Evolutionary conservation across 352 stramenopile species (phyloP), one percentile per base, ranked within the genome.

Genomic region (Stephanocyclus meneghinianus): DNA sequence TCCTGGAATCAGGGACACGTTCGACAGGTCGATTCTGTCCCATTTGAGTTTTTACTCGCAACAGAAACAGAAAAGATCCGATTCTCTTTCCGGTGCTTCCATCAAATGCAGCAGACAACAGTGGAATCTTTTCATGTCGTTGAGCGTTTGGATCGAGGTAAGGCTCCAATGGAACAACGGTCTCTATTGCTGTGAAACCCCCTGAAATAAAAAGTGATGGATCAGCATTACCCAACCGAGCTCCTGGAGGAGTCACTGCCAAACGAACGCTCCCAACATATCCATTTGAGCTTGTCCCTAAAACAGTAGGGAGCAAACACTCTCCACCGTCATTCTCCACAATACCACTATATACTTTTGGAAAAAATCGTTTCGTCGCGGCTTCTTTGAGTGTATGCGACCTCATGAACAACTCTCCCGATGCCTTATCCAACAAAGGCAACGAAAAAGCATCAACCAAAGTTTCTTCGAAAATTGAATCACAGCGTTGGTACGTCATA

Each of bases 401-500:
- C 0, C 42, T 62, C 1, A 69, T 37, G 48, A 48, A 70, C 5
- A 1, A 8, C 32, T 11, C 44, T 47, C 62, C 72, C 18, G 44
- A 18, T 47, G 21, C 2, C 9, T 70, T 45, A 65, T 83, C 76
- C 7, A 78, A 53, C 35, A 81, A 26, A 32, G 76, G 80, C 10
- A 51, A 67, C 40, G 65, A 51, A 66, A 66, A 76, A 37, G 60
- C 59, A 53, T 6, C 16, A 0, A 40, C 51, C 30, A 84, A 67
- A 16, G 56, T 18, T 45, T 84, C 71, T 57, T 84, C 77, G 48
- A 84, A 84, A 29, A 84, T 76, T 15, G 60, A 61, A 60, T 84
- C 64, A 35, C 57, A 73, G 16, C 70, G 71, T 48, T 83, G 76
- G 35, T 85, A 80, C 15, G 57, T 44, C 51, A 85, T 40, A 0